Base-by-base conservation (phyloP, 2,329 filamentous ascomycete genomes). In the Teratosphaeria zuluensis region DNA sequence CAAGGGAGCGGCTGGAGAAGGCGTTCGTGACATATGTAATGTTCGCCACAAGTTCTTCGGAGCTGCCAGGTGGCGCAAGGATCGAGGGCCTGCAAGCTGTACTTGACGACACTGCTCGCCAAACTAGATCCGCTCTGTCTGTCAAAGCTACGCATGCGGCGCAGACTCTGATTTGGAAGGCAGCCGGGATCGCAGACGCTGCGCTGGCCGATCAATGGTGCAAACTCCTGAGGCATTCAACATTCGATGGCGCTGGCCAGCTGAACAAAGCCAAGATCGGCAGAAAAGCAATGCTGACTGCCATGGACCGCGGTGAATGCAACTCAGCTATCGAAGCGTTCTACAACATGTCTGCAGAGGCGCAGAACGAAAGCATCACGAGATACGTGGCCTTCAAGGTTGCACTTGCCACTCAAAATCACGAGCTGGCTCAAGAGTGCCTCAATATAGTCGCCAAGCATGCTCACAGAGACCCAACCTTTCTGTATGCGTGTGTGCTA, bases 101-200 rank as follows among this genome's bases (percentile, higher is more conserved):
- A 1, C 72, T 84, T 48, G 75, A 80, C 53, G 71, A 58, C 35
- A 69, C 88, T 0, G 67, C 77, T 1, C 72, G 76, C 1, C 75
- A 74, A 19, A 72, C 80, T 3, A 71, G 74, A 4, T 72, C 73
- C 1, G 69, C 79, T 0, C 69, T 95, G 4, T 77, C 81, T 24
- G 72, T 81, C 4, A 79, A 83, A 62, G 84, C 84, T 5, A 84
- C 88, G 12, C 82, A 84, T 62, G 85, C 86, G 35, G 81, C 82
- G 6, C 86, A 89, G 64, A 87, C 84, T 35, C 72, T 96, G 3
- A 74, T 96, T 3, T 96, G 91, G 90, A 94, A 90, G 72, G 82
- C 58, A 3, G 60, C 61, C 8, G 58, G 54, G 4, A 53, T 51
- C 9, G 24, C 58, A 5, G 48, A 57, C 4, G 16, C 30, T n/a